Percentiles rank a stretch among this genome's conserved stretches.
Conservation (phyloP, 495 filamentous ascomycete species). For the Aspergillus sclerotiicarbonarius region DNA sequence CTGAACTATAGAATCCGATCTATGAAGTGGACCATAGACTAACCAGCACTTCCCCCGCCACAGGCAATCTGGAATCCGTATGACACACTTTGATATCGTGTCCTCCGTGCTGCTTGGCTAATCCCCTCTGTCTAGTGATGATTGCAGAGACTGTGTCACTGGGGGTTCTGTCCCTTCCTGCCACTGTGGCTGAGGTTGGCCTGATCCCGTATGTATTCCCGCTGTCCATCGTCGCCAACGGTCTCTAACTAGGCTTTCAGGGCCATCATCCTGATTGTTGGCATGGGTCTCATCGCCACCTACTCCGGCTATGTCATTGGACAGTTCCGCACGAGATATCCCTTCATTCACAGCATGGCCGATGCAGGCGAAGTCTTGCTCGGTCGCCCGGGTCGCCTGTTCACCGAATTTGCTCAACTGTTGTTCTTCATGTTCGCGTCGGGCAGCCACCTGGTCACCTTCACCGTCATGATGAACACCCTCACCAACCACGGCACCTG, state of each 20-base stretch:
- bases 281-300: conserved; percentile 46
- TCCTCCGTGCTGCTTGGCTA: neutral
- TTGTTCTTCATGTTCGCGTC: conserved; percentile 72
- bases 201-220: neutral
- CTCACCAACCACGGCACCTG: conserved; percentile 64
- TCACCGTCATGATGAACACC: conserved; percentile 65
- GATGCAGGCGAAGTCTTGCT: conserved; percentile 69
- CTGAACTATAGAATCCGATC: no score
- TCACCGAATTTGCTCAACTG: conserved; percentile 60
- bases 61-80: conserved; percentile 3
- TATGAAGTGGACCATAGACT: neutral
- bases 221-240: neutral
- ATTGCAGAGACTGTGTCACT: conserved; percentile 1
- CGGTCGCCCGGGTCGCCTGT: conserved; percentile 59
- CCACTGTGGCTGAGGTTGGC: conserved; percentile 1
- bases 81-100: neutral
- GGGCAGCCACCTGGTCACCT: conserved; percentile 68
- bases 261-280: neutral
- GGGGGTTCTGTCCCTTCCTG: neutral
- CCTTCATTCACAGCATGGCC: conserved; percentile 65
- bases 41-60: neutral
- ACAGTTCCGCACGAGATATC: conserved; percentile 34
- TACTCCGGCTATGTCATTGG: conserved; percentile 36
- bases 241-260: neutral
- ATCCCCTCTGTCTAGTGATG: neutral